phyloP scores from a whole-genome alignment of 176 grass and related monocot species.

The Eragrostis nindensis region DNA sequence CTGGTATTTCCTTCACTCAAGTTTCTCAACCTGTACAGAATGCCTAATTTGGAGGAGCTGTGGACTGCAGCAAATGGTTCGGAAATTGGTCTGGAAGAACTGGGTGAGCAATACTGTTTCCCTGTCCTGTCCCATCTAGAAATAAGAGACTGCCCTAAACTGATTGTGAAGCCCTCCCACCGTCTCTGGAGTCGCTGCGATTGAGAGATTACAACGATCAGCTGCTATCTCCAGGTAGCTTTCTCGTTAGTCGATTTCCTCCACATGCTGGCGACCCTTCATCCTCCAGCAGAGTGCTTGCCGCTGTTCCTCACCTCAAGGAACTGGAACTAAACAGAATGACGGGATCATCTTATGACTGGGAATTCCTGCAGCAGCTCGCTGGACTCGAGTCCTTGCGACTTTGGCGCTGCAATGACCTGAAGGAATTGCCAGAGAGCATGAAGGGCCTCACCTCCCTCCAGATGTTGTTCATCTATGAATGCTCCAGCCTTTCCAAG shows the following conservation, averaged over 20 bases:
- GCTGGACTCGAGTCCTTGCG: neutral
- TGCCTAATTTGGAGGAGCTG: slow-evolving; percentile 20
- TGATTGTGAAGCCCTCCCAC: neutral
- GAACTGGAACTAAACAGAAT: neutral
- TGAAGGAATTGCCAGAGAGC: slow-evolving; percentile 20
- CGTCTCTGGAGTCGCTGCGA: neutral
- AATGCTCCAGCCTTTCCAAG: neutral
- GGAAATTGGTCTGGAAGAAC: neutral
- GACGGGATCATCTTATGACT: neutral
- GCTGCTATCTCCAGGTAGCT: neutral
- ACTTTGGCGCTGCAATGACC: neutral
- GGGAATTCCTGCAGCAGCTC: neutral
- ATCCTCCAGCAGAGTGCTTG: neutral
- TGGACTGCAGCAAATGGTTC: neutral
- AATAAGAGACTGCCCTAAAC: neutral
- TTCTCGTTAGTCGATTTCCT: too few species aligned
- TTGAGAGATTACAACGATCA: neutral
- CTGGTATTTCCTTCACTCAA: neutral
- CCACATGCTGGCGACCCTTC: neutral
- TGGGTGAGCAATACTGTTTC: neutral
- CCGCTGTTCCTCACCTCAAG: neutral
- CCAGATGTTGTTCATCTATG: neutral
- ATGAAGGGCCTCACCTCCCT: neutral
- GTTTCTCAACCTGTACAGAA: neutral
- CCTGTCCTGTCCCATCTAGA: neutral